Evolutionary conservation across 2,329 filamentous ascomycete genomes (phyloP).

Genomic region (Aureobasidium zeae): DNA sequence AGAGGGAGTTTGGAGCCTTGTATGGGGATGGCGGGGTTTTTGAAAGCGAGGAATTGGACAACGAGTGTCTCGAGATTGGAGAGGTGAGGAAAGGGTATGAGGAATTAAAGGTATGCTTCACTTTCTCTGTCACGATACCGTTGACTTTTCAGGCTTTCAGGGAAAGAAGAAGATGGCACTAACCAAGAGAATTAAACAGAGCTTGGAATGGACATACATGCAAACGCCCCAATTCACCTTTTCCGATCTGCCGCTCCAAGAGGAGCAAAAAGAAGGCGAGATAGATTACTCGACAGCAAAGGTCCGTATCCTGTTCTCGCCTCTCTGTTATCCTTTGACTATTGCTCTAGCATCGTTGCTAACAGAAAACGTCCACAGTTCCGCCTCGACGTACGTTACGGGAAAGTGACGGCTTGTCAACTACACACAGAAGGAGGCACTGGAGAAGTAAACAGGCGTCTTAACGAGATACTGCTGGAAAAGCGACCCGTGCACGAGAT

Average conservation of each 20-base stretch:
- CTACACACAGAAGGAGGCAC: constrained; percentile 22
- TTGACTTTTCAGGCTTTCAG: too few relatives aligned
- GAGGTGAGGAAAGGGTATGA: constrained; percentile 53
- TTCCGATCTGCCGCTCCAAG: constrained; percentile 15
- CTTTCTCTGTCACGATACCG: neutral
- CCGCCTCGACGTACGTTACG: constrained; percentile 39
- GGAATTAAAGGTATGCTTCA: constrained; percentile 49
- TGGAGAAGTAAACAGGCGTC: neutral
- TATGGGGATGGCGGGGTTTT: constrained; percentile 45
- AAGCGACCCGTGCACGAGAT: constrained; percentile 41
- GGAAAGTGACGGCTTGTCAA: constrained; percentile 45
- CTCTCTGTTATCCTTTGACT: neutral
- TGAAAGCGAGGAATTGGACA: constrained; percentile 31
- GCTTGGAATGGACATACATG: constrained; percentile 65
- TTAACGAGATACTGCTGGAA: constrained; percentile 29
- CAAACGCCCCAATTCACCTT: constrained; percentile 81
- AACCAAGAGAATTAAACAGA: constrained; percentile 38
- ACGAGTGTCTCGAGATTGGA: constrained; percentile 43
- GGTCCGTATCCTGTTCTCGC: neutral
- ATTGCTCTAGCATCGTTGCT: neutral
- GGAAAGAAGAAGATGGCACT: neutral
- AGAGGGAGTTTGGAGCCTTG: constrained; percentile 53
- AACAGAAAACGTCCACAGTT: constrained; percentile 13
- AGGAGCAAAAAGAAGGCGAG: constrained; percentile 4
- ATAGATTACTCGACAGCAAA: constrained; percentile 6